Base-by-base conservation (phyloP, 208 protist genomes). In the Tritrichomonas foetus region DNA sequence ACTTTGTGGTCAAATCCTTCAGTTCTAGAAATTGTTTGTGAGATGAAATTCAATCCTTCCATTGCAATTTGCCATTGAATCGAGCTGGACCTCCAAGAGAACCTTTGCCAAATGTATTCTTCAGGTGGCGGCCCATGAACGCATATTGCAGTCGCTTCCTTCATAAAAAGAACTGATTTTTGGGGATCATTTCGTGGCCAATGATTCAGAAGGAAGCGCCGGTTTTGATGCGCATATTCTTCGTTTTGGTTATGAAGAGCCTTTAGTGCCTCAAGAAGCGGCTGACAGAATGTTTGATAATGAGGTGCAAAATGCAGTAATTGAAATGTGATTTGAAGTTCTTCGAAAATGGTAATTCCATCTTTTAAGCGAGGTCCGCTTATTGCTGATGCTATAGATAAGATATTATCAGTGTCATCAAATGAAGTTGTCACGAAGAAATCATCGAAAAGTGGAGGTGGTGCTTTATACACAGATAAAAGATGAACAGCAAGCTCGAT, bases 11-110 rank as follows among this genome's bases (percentile, higher is more conserved):
- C 74, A 39, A 82, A 82, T n/a, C 5, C 33, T n/a, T 44, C 41
- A 50, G 74, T 49, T 27, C 74, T 82, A 2, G 16, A 8, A 47
- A 50, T 50, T 30, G 74, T 82, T 82, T 30, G 33, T 50, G 33
- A 30, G 30, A 82, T 41, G 16, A 82, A 82, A 1, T 82, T 82
- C 39, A 82, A 30, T 50, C 74, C 74, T 50, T 82, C 74, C 74
- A 82, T 82, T 50, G 74, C 74, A 30, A 82, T 82, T 20, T 82
- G 74, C 74, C 74, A 82, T 8, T 82, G 74, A n/a, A 82, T 82
- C 30, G 74, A 82, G 2, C 39, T 50, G 16, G 74, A 3, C 50
- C 74, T 44, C 74, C 74, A 82, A 50, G 74, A 82, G 1, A 82
- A 25, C 1, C 41, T 82, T 41, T 82, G 74, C 74, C 74, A 82